Evolutionary conservation across 2,329 filamentous ascomycete genomes (phyloP), one percentile per base, ranked within the genome.

Genomic region (Ramularia endophylla): DNA sequence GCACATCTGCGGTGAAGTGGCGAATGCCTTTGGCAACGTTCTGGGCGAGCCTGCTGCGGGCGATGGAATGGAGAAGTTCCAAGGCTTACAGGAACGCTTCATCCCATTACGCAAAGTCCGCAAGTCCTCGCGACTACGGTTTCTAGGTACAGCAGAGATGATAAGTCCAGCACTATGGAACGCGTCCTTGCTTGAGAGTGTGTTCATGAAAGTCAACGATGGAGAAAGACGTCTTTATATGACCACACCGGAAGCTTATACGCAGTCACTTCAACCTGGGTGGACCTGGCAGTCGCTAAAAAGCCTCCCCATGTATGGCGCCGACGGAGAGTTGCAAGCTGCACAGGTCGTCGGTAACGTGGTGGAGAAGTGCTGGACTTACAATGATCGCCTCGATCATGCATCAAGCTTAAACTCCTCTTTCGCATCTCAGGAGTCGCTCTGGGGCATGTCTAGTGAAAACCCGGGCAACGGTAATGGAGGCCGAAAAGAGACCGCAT

Each of bases 61-160:
- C 8, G 49, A 60, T 4, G 65, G 66, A 33, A 54, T 55, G n/a
- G 61, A 61, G 4, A 67, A 67, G 29, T 79, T 74, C 38, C 66
- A 81, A 15, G 85, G 80, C 5, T 68, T 89, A 13, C 73, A 75
- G 40, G 80, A 83, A 31, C 64, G 76, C 0, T 87, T 84, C 74
- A 74, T 89, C n/a, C 85, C 85, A 4, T 68, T 90, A 13, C 77
- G 85, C 37, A 89, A 89, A 60, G 68, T 87, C 2, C 78, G 85
- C 57, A 87, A 83, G 56, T 82, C 87, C 43, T 81, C 81, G 0
- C 75, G 79, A 18, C 71, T 90, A 5, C 77, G 79, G 1, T 88
- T 88, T 52, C 69, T 89, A 8, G 76, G 75, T 5, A 79, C 78
- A 1, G 70, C 78, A 1, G 85, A 89, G 59, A 84, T 89, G 78